phyloP scores from a whole-genome alignment of 2,329 filamentous ascomycete species.

The Fusarium torreyae region DNA sequence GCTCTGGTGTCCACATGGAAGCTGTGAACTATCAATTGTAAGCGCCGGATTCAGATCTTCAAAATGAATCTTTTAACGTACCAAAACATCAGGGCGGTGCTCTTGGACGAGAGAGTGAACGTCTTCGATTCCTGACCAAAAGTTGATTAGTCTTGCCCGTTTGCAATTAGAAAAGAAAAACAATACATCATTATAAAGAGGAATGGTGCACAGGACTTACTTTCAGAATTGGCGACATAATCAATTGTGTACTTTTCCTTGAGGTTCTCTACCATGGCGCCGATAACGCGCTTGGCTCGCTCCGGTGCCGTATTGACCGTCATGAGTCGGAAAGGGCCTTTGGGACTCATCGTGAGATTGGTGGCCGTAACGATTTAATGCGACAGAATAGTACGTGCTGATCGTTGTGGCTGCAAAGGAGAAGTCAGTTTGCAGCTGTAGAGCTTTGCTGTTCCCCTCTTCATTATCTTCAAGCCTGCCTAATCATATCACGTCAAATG shows the following conservation, averaged over 20 bases:
- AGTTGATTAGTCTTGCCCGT: background rate
- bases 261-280: constrained; percentile 71
- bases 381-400: background rate
- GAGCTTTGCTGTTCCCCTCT: background rate
- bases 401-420: background rate
- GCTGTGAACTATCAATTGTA: constrained; percentile 67
- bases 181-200: too few species aligned
- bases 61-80: background rate
- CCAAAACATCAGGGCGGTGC: constrained; percentile 7
- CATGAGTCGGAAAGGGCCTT: constrained; percentile 73
- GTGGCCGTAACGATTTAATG: background rate
- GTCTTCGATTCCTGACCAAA: background rate
- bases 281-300: constrained; percentile 73
- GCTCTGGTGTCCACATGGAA: constrained; percentile 65
- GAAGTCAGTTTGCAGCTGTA: background rate
- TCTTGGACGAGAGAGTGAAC: background rate
- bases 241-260: constrained; percentile 75
- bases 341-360: constrained; percentile 48
- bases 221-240: constrained; percentile 71
- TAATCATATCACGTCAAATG: background rate
- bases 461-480: background rate
- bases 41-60: background rate
- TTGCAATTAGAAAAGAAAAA: too few species aligned
- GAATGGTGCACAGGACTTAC: background rate
- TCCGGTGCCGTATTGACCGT: constrained; percentile 79